A percentile compares a stretch with the other conserved stretches of the same genome.
phyloP scores from a whole-genome alignment of 78 protist genomes.

The Polysphondylium violaceum region DNA sequence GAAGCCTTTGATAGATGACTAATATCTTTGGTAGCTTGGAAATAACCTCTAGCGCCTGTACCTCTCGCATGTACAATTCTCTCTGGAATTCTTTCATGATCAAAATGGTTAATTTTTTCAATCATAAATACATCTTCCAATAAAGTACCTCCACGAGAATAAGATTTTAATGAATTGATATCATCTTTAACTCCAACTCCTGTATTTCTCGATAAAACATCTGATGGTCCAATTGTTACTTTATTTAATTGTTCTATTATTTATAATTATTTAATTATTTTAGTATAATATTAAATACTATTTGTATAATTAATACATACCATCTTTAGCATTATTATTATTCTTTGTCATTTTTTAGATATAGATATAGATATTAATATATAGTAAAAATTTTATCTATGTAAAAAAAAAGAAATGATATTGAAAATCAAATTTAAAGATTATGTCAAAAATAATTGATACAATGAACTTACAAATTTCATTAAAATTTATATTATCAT shows the following conservation, averaged over 20 bases:
- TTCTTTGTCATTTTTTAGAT: background rate
- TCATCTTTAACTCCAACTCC: background rate
- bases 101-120: constrained; percentile 54
- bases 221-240: background rate
- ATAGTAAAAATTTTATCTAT: too few species aligned
- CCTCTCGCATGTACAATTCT: constrained; percentile 72
- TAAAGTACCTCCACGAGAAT: constrained; percentile 27
- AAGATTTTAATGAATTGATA: constrained; percentile 9
- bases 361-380: background rate
- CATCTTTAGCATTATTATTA: background rate
- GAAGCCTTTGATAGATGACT: constrained; percentile 15
- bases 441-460: too few species aligned
- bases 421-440: too few species aligned
- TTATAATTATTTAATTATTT: too few species aligned
- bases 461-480: too few species aligned
- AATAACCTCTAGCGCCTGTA: constrained; percentile 61
- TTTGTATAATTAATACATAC: too few species aligned
- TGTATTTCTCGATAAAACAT: background rate
- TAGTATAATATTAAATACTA: background rate
- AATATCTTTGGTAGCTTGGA: background rate
- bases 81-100: constrained; percentile 74
- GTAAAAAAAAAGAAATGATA: too few species aligned
- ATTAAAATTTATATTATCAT: too few species aligned
- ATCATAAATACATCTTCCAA: constrained; percentile 44
- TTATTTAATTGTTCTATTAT: background rate